A percentile compares a stretch with the other conserved stretches of the same genome.
phyloP scores from a whole-genome alignment of 1,284 basidiomycete species.

The Melampsora americana region DNA sequence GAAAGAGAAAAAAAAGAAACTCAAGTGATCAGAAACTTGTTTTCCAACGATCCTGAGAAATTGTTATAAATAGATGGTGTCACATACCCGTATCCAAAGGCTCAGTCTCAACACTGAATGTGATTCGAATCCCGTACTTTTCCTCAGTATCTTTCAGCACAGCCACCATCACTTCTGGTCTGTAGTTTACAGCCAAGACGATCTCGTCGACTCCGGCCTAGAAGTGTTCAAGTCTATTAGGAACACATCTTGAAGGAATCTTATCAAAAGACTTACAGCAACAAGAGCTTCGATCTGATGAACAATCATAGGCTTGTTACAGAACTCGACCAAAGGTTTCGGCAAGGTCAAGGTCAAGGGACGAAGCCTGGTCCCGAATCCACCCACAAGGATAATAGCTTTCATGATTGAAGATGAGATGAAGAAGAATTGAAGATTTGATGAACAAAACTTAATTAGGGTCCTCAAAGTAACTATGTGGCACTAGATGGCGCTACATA shows the following conservation, averaged over 20 bases:
- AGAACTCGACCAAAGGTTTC: conserved; percentile 60
- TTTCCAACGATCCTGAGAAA: background rate
- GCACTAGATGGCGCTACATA: too few relatives aligned
- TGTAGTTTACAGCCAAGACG: conserved; percentile 61
- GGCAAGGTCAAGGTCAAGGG: conserved; percentile 59
- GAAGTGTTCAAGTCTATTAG: background rate
- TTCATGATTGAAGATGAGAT: conserved; percentile 33
- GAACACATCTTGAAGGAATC: background rate
- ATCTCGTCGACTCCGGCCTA: conserved; percentile 61
- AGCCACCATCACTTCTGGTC: conserved; percentile 60
- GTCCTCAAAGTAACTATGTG: too few relatives aligned
- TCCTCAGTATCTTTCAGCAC: conserved; percentile 60
- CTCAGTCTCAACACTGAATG: conserved; percentile 57
- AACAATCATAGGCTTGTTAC: conserved; percentile 58
- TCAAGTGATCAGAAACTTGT: background rate
- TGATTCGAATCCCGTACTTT: conserved; percentile 58
- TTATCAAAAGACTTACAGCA: conserved; percentile 54
- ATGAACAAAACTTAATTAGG: too few relatives aligned
- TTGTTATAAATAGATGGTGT: background rate
- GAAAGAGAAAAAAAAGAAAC: conserved; percentile 11
- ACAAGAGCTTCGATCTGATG: conserved; percentile 61
- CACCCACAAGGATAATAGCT: conserved; percentile 45
- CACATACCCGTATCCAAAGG: conserved; percentile 59
- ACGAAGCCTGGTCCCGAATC: conserved; percentile 60
- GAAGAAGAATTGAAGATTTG: too few relatives aligned